Evolutionary conservation across 495 filamentous ascomycete species (phyloP).

Genomic region (Achaetomiella virescens): DNA sequence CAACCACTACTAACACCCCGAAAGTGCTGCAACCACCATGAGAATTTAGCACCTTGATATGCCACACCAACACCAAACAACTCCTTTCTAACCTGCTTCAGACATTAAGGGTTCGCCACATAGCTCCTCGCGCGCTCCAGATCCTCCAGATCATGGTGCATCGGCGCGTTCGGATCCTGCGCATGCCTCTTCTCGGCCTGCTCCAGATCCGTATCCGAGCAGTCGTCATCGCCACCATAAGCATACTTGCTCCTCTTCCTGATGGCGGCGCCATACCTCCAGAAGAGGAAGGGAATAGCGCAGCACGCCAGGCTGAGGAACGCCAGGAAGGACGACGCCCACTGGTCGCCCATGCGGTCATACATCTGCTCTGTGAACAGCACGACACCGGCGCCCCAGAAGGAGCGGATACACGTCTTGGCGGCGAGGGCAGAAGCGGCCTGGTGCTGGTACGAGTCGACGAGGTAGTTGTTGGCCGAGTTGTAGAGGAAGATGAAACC

Average conservation of each 20-base stretch:
- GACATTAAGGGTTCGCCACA: slow-evolving; percentile 38
- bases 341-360: slow-evolving; percentile 60
- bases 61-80: neutral
- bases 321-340: slow-evolving; percentile 64
- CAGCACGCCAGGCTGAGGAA: slow-evolving; percentile 70
- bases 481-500: slow-evolving; percentile 86
- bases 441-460: slow-evolving; percentile 79
- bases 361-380: slow-evolving; percentile 84
- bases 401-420: slow-evolving; percentile 71
- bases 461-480: slow-evolving; percentile 73
- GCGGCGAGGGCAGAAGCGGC: slow-evolving; percentile 81
- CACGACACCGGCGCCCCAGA: slow-evolving; percentile 71
- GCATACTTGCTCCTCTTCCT: slow-evolving; percentile 59
- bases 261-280: slow-evolving; percentile 64
- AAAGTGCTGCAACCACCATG: too few species aligned
- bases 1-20: too few species aligned
- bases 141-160: slow-evolving; percentile 30
- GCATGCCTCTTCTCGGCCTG: slow-evolving; percentile 18
- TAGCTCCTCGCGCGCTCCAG: slow-evolving; percentile 37
- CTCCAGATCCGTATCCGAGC: slow-evolving; percentile 17
- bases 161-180: slow-evolving; percentile 13
- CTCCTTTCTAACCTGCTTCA: neutral
- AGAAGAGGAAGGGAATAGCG: slow-evolving; percentile 71
- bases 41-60: neutral
- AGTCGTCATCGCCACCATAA: slow-evolving; percentile 44